phyloP scores from a whole-genome alignment of 805 yeast species.

The Saccharomycopsis fibuligera region DNA sequence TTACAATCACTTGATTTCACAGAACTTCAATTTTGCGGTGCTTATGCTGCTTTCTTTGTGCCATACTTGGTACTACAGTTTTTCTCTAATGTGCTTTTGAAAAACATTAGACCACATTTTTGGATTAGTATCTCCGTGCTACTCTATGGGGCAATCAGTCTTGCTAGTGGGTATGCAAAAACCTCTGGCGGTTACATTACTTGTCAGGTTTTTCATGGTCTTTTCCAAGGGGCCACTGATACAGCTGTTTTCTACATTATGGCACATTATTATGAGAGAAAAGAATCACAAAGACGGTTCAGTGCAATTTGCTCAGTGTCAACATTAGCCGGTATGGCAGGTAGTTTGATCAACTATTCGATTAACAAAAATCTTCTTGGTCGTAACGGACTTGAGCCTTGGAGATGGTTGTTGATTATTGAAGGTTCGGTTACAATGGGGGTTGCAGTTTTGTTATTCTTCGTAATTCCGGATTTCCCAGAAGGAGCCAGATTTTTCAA shows the following conservation, averaged over 20 bases:
- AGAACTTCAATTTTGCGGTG: background rate
- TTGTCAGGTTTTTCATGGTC: conserved; percentile 59
- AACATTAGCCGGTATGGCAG: conserved; percentile 70
- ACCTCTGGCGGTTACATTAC: conserved; percentile 53
- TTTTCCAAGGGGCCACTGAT: conserved; percentile 65
- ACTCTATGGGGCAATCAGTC: conserved; percentile 53
- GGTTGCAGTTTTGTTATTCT: conserved; percentile 32
- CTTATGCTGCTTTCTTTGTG: conserved; percentile 47
- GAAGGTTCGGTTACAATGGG: conserved; percentile 40
- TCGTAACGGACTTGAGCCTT: conserved; percentile 36
- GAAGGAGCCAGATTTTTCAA: conserved; percentile 24
- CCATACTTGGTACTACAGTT: conserved; percentile 57
- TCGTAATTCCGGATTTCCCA: conserved; percentile 35
- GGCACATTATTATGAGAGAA: conserved; percentile 43
- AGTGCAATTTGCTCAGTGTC: conserved; percentile 64
- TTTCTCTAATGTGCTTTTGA: conserved; percentile 54
- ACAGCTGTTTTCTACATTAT: conserved; percentile 70
- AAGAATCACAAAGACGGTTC: conserved; percentile 63
- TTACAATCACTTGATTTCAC: background rate
- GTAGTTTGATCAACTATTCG: conserved; percentile 12
- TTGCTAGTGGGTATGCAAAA: conserved; percentile 57
- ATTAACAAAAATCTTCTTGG: conserved; percentile 32
- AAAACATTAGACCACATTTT: conserved; percentile 52
- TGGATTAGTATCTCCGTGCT: conserved; percentile 58
- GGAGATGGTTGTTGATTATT: conserved; percentile 50